Evolutionary conservation across 257 asterid species (phyloP).

Genomic region (Solanum infundibuliforme): DNA sequence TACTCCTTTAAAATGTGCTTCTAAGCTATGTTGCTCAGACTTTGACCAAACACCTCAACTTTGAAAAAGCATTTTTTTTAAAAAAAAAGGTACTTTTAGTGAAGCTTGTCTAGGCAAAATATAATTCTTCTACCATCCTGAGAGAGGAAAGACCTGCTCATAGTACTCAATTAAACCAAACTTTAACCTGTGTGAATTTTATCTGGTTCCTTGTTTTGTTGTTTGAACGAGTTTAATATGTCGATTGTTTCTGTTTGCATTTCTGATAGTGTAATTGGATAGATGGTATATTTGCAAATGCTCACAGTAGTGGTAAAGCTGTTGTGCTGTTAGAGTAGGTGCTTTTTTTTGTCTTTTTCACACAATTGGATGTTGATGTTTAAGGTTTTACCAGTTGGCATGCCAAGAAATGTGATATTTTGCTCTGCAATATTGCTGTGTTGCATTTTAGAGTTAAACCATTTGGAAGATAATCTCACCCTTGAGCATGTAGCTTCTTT

Average conservation of each 20-base stretch:
- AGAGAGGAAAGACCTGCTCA: neutral
- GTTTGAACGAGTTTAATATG: neutral
- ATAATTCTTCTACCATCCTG: neutral
- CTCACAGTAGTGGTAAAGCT: neutral
- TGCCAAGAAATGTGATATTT: neutral
- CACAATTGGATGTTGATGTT: neutral
- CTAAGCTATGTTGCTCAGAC: neutral
- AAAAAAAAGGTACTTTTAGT: neutral
- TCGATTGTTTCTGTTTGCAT: neutral
- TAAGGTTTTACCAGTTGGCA: neutral
- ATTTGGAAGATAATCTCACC: neutral
- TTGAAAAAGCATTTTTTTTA: neutral
- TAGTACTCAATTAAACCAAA: neutral
- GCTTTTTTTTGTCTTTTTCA: neutral
- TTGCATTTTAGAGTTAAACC: neutral
- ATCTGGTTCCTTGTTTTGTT: neutral
- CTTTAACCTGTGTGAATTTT: neutral
- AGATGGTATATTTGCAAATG: neutral
- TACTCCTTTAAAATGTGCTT: neutral
- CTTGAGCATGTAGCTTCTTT: neutral
- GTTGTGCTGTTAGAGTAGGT: neutral
- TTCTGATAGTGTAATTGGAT: neutral
- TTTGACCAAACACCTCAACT: neutral
- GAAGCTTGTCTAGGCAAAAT: neutral
- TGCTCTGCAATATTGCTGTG: neutral